These are phyloP conservation scores for Penicillium sp. DNA, from an alignment of 2,329 filamentous ascomycete genomes.

Conservation along the genomic window DNA sequence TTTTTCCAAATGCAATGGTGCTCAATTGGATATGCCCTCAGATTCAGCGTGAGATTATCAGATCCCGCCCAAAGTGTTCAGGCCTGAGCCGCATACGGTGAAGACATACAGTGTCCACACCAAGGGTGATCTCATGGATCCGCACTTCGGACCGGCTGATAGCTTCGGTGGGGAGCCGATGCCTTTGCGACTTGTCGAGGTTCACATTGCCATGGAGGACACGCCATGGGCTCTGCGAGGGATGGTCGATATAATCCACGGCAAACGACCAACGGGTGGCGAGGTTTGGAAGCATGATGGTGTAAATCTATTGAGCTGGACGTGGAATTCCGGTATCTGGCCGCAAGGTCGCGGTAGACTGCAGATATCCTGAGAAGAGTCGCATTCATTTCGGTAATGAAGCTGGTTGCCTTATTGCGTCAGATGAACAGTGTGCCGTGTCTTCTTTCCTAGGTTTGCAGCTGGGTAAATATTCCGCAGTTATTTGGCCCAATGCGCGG, in stretches of 20 bases:
- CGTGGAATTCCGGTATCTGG: no score
- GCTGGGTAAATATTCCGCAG: no score
- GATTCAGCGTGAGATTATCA: slow-evolving; percentile 75
- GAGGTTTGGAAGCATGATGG: no score
- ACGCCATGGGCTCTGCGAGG: slow-evolving; percentile 50
- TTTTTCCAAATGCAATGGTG: slow-evolving; percentile 71
- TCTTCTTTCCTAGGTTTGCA: no score
- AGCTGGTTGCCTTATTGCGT: no score
- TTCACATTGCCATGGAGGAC: slow-evolving; percentile 74
- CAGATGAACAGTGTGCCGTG: no score
- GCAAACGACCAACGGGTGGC: no score
- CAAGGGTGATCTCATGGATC: slow-evolving; percentile 62
- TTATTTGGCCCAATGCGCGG: no score
- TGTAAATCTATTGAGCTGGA: no score
- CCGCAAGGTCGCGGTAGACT: no score
- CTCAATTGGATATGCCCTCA: slow-evolving; percentile 61
- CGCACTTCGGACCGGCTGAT: slow-evolving; percentile 56
- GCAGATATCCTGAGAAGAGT: no score
- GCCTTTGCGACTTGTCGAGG: slow-evolving; percentile 67
- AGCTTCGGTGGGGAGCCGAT: slow-evolving; percentile 3
- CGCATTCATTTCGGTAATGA: no score
- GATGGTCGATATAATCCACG: not conserved
- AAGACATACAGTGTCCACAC: slow-evolving; percentile 65
- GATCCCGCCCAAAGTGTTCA: slow-evolving; percentile 62
- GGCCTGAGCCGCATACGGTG: slow-evolving; percentile 45